Evolutionary conservation across 2,329 filamentous ascomycete species (phyloP).

Genomic region (Colletotrichum orbiculare): DNA sequence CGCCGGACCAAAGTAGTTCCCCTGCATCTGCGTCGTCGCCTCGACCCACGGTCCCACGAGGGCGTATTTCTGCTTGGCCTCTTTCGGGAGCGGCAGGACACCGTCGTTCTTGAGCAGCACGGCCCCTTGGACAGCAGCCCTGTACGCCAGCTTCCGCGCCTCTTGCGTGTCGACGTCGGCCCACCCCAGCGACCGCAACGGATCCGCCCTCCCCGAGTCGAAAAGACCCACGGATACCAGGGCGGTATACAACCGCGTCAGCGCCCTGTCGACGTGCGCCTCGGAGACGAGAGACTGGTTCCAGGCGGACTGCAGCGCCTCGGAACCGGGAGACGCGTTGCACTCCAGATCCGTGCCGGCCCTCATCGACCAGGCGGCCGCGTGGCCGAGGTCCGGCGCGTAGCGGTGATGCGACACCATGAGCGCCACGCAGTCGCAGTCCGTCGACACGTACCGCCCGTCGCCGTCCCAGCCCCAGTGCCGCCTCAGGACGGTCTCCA

Average conservation of each 20-base stretch:
- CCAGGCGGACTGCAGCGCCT: slow-evolving; percentile 41
- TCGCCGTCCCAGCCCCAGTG: slow-evolving; percentile 73
- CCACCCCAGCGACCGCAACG: slow-evolving; percentile 65
- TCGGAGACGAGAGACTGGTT: slow-evolving; percentile 46
- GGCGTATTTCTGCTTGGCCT: slow-evolving; percentile 41
- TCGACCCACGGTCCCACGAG: slow-evolving; percentile 48
- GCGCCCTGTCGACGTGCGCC: slow-evolving; percentile 52
- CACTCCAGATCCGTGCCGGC: slow-evolving; percentile 50
- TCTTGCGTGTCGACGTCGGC: slow-evolving; percentile 65
- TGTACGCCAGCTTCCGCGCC: slow-evolving; percentile 62
- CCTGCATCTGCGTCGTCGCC: slow-evolving; percentile 43
- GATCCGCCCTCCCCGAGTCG: slow-evolving; percentile 53
- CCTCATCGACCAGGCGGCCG: slow-evolving; percentile 46
- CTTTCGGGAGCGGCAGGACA: slow-evolving; percentile 56
- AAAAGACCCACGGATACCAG: slow-evolving; percentile 69
- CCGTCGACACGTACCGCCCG: slow-evolving; percentile 71
- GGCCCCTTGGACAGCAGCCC: slow-evolving; percentile 59
- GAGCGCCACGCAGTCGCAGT: slow-evolving; percentile 61
- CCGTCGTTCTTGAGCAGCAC: slow-evolving; percentile 67
- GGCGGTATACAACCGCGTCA: slow-evolving; percentile 63
- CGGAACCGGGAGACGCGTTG: slow-evolving; percentile 39
- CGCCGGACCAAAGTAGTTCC: slow-evolving; percentile 38
- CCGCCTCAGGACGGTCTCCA: slow-evolving; percentile 71
- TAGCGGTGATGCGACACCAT: slow-evolving; percentile 31
- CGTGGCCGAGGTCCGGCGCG: slow-evolving; percentile 42